Evolutionary conservation across 768 basidiomycete genomes (phyloP).

Genomic region (Dacryopinax primogenitus): DNA sequence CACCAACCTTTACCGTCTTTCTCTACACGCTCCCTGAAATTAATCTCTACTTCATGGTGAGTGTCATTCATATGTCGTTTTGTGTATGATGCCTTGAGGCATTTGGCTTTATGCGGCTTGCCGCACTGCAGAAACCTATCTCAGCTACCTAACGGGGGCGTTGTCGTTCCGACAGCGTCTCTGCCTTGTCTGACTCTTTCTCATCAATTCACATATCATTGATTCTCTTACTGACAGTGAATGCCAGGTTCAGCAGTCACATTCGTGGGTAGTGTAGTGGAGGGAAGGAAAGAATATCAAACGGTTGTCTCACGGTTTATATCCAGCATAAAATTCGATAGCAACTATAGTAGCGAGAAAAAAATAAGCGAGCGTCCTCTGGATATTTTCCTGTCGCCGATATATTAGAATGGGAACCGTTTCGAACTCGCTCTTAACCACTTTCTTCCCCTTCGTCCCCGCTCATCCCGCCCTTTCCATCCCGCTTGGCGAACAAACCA

Average conservation of each 20-base stretch:
- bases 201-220: background rate
- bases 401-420: too few species aligned
- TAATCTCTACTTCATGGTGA: conserved; percentile 5
- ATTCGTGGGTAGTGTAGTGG: too few species aligned
- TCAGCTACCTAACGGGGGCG: conserved; percentile 80
- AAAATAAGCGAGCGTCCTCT: too few species aligned
- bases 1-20: conserved; percentile 24
- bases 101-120: conserved; percentile 76
- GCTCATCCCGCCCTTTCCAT: background rate
- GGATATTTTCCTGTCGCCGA: background rate
- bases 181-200: conserved; percentile 37
- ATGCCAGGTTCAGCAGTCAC: too few species aligned
- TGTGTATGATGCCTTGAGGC: conserved; percentile 71
- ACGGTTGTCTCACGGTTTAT: too few species aligned
- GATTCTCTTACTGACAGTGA: background rate
- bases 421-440: background rate
- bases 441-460: background rate
- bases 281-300: too few species aligned
- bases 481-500: conserved; percentile 35
- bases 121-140: conserved; percentile 74
- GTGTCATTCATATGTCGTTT: background rate
- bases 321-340: too few species aligned
- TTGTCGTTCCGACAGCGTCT: conserved; percentile 33
- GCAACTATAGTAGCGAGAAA: too few species aligned
- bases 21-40: conserved; percentile 21